Evolutionary conservation across 768 basidiomycete genomes (phyloP), one percentile per base, ranked within the genome.

Genomic region (Suillus paluster): DNA sequence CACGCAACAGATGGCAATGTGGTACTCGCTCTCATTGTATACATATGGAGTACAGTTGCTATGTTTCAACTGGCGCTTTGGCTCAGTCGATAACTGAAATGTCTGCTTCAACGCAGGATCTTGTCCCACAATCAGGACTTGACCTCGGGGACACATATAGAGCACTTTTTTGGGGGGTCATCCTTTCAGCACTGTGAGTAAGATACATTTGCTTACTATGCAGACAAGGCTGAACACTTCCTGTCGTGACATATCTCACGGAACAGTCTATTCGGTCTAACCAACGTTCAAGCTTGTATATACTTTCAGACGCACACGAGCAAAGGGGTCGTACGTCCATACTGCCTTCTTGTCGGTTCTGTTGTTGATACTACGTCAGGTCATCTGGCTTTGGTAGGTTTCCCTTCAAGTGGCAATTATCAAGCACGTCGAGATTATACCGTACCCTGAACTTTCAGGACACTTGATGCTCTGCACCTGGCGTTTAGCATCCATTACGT

Each of bases 401-500:
- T 19, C 30, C 19, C 27, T 25, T 36, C n/a, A 15, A 39, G 11
- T 14, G 44, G 12, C 23, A 41, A 53, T 21, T 41, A 27, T n/a
- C 57, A 1, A 59, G 38, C 53, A 36, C 25, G 33, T 55, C 44
- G 21, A 27, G 30, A 61, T 5, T 53, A 58, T 44, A n/a, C n/a
- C 50, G 1, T 50, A 49, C 39, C 25, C n/a, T 41, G 10, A 9
- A 27, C 19, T 25, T 21, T 39, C 44, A 80, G 79, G 78, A n/a
- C 73, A 10, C 66, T 79, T 17, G 78, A 79, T 63, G 72, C 73
- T 10, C 60, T 78, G 15, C 77, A 79, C 46, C 65, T 79, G 38
- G 72, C 69, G 0, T 67, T 80, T 23, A 64, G 77, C 27, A 72
- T 76, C 2, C 75, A 79, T 57, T 67, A 66, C 25, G 33, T 78